Conservation (phyloP, 2,329 filamentous ascomycete genomes). For the Fusarium redolens region DNA sequence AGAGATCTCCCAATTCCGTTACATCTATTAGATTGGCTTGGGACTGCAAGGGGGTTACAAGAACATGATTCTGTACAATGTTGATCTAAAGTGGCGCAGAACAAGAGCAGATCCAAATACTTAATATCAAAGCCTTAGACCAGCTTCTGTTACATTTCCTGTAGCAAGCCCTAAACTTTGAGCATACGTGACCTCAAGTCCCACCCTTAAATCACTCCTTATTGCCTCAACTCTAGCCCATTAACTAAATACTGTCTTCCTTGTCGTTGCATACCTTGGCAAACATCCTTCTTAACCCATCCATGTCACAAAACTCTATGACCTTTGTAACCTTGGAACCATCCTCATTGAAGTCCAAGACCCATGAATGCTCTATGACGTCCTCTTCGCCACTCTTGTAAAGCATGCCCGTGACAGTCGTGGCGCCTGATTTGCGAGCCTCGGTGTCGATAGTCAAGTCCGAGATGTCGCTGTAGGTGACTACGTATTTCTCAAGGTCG, state of each 20-base stretch:
- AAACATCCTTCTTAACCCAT: slow-evolving; percentile 7
- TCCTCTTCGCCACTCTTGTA: slow-evolving; percentile 8
- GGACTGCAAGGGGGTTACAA: no score
- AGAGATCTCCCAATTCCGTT: not conserved
- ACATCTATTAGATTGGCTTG: not conserved
- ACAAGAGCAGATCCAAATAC: not conserved
- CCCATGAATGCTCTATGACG: slow-evolving; percentile 20
- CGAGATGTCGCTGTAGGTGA: not conserved
- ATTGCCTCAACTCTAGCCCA: not conserved
- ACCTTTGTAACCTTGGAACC: slow-evolving; percentile 19
- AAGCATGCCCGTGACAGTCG: not conserved
- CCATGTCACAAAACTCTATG: slow-evolving; percentile 30
- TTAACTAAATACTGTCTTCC: accelerated
- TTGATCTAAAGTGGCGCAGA: not conserved
- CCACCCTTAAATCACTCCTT: accelerated
- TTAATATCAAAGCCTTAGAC: no score
- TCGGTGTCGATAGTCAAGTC: slow-evolving; percentile 19
- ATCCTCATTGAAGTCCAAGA: slow-evolving; percentile 14
- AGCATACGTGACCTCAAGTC: no score
- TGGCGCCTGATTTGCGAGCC: slow-evolving; percentile 1
- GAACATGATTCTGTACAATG: accelerated
- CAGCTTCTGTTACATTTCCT: not conserved
- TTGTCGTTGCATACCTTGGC: not conserved
- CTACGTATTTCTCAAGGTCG: slow-evolving; percentile 3
- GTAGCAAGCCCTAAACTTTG: no score